Evolutionary conservation across 106 monocot genomes (phyloP).

Genomic region (Dactylorhiza incarnata): DNA sequence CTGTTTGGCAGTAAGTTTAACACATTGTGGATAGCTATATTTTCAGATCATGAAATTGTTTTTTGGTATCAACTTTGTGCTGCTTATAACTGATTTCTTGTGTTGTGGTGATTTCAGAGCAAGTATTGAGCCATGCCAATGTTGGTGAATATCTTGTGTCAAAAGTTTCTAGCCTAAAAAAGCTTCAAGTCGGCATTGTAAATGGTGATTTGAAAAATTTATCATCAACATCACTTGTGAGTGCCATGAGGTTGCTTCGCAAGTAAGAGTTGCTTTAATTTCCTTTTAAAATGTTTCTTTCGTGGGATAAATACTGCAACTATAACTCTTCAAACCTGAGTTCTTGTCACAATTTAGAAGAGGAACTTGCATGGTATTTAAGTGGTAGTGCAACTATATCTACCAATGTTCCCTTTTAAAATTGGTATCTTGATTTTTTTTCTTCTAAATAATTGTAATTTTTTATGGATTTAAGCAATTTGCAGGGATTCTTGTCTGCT

Average conservation of each 20-base stretch:
- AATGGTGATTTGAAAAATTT: conserved; percentile 37
- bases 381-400: not conserved
- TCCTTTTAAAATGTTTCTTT: not conserved
- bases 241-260: conserved; percentile 48
- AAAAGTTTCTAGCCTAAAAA: conserved; percentile 62
- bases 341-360: too few species aligned
- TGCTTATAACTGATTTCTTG: not conserved
- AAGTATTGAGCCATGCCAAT: conserved; percentile 67
- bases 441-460: not conserved
- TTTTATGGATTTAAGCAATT: not conserved
- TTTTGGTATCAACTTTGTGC: conserved; percentile 1
- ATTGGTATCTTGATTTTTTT: not conserved
- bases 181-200: conserved; percentile 30
- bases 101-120: conserved; percentile 38
- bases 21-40: not conserved
- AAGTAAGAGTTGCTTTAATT: conserved; percentile 30
- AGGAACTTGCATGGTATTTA: not conserved
- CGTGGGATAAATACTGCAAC: not conserved
- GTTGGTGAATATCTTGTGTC: conserved; percentile 65
- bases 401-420: not conserved
- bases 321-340: not conserved
- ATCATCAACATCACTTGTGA: conserved; percentile 56
- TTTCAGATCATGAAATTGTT: conserved; percentile 1
- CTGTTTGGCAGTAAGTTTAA: conserved; percentile 86
- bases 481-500: not conserved